Conservation (phyloP, 2,329 filamentous ascomycete genomes). For the Dactylellina haptotyla region DNA sequence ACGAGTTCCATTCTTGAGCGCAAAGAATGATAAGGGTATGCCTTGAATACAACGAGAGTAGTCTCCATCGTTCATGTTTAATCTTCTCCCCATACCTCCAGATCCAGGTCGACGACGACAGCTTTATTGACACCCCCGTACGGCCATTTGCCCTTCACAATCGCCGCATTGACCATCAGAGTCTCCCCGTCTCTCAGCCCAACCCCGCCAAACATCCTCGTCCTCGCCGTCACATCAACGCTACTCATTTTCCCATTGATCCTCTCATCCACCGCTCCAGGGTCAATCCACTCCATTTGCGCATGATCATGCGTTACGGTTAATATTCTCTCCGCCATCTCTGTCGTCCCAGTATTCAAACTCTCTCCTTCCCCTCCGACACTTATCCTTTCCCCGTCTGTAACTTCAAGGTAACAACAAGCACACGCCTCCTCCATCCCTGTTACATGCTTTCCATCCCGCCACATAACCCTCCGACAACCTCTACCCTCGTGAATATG, state of each 20-base stretch:
- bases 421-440: conserved; percentile 49
- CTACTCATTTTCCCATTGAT: conserved; percentile 32
- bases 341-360: not conserved
- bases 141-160: conserved; percentile 19
- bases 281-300: conserved; percentile 47
- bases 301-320: conserved; percentile 28
- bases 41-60: not conserved
- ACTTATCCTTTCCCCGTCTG: not conserved
- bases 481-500: conserved; percentile 77
- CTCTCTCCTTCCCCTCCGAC: not conserved
- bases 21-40: not conserved
- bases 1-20: not conserved
- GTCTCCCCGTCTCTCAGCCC: conserved; percentile 44
- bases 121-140: conserved; percentile 33
- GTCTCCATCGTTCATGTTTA: not conserved
- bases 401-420: conserved; percentile 11
- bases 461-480: conserved; percentile 72
- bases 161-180: conserved; percentile 45
- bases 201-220: conserved; percentile 48
- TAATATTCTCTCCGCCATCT: conserved; percentile 9
- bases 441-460: conserved; percentile 60
- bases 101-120: conserved; percentile 39
- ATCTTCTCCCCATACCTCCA: conserved; percentile 39
- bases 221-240: conserved; percentile 30
- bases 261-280: conserved; percentile 33